phyloP scores from a whole-genome alignment of 2,329 filamentous ascomycete species.

The Pseudogymnoascus sp. region DNA sequence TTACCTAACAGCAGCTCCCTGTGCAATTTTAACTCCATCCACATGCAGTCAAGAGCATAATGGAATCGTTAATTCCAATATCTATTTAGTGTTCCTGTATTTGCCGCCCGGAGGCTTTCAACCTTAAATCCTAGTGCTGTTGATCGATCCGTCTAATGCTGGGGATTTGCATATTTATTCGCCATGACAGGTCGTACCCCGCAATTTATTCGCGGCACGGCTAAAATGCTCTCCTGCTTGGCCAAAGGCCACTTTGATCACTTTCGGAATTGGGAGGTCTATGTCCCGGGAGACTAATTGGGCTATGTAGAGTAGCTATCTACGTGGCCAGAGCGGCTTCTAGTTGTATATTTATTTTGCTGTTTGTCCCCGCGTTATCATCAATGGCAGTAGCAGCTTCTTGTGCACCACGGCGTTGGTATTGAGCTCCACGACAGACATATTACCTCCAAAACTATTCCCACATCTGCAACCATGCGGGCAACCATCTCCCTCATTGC shows the following conservation, averaged over 20 bases:
- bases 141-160: neutral
- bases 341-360: neutral
- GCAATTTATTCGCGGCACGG: conserved; percentile 2
- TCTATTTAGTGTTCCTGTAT: neutral
- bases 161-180: neutral
- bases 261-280: neutral
- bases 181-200: neutral
- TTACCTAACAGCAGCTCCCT: neutral
- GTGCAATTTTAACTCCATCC: neutral
- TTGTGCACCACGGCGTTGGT: neutral
- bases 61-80: neutral
- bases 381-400: neutral
- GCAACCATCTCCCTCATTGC: neutral
- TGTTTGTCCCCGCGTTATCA: neutral
- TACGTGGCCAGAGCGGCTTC: neutral
- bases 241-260: neutral
- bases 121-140: conserved; percentile 3
- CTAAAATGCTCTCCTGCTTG: neutral
- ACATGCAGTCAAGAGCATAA: neutral
- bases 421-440: neutral
- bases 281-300: neutral
- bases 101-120: neutral
- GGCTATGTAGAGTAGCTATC: neutral
- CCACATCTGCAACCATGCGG: neutral
- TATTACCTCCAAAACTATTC: neutral